Evolutionary conservation across 2,329 filamentous ascomycete species (phyloP), one percentile per base, ranked within the genome.

Genomic region (Pseudocercospora fijiensis): DNA sequence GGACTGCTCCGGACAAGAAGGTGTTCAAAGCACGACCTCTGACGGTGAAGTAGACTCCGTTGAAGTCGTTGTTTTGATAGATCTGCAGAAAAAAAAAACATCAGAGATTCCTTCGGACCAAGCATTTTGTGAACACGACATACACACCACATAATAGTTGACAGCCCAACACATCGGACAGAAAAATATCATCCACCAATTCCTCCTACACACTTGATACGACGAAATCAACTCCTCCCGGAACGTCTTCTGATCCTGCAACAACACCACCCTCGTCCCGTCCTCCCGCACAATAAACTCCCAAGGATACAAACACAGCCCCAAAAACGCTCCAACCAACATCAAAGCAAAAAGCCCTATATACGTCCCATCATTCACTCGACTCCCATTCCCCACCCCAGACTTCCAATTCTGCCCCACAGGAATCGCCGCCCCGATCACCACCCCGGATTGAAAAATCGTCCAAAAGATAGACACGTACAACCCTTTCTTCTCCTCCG

Each of bases 61-160:
- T 60, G 58, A 60, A 60, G 18, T 60, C 58, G 26, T 60, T 60
- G 45, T 60, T 60, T 51, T 60, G 58, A 20, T 60, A 60, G 47
- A 60, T 60, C 18, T 28, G 26, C 20, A 13, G 3, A 18, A 13
- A 10, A 16, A 8, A 20, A 51, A 7, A 16, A 16, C 3, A 4
- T 4, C 5, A 22, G 22, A 9, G 11, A 9, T 30, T n/a, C n/a
- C n/a, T n/a, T n/a, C n/a, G 18, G 2, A 22, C 3, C 45, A 51
- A 11, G 2, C 6, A 24, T 26, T 6, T 20, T 8, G 8, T 9
- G 16, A 27, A 5, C 6, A 8, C 27, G 16, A n/a, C n/a, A n/a
- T 26, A 53, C 49, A 30, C 7, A 53, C 49, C 24, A 52, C 47
- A 26, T 60, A 60, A 28, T 51, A 60, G 26, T 60, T 60, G n/a